Conservation (phyloP, 176 grass and related monocot genomes). For the Rhynchospora tenuis region DNA sequence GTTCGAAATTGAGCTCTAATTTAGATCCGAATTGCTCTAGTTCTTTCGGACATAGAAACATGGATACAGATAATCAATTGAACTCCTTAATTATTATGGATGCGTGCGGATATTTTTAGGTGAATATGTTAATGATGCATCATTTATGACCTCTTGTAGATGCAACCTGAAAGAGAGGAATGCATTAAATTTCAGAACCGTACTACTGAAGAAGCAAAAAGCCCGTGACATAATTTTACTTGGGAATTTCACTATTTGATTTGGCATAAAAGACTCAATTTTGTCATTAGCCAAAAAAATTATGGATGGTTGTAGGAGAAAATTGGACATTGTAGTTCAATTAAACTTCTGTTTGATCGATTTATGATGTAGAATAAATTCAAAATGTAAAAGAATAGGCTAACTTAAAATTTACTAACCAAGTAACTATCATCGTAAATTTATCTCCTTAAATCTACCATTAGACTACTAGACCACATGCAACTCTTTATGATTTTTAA, state of each 20-base stretch:
- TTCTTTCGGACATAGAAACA: not conserved
- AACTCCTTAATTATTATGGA: not conserved
- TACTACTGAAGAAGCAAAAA: not conserved
- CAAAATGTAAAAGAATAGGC: no score
- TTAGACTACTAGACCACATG: no score
- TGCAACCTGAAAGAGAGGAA: not conserved
- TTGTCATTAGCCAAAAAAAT: not conserved
- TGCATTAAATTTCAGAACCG: conserved; percentile 1
- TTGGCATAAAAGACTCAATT: not conserved
- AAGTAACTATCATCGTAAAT: no score
- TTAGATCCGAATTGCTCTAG: not conserved
- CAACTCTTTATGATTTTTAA: no score
- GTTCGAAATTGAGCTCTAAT: not conserved
- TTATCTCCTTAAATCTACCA: no score
- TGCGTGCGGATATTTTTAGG: not conserved
- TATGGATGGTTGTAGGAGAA: not conserved
- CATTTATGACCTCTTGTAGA: not conserved
- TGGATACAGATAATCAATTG: not conserved
- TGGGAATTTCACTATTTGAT: not conserved
- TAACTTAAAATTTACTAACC: no score
- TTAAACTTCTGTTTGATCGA: not conserved
- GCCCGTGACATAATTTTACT: not conserved
- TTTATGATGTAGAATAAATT: not conserved
- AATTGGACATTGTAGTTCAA: not conserved
- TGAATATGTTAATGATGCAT: not conserved